phyloP scores from a whole-genome alignment of 192 early-diverging fungal species.

The Backusella tuberculispora region DNA sequence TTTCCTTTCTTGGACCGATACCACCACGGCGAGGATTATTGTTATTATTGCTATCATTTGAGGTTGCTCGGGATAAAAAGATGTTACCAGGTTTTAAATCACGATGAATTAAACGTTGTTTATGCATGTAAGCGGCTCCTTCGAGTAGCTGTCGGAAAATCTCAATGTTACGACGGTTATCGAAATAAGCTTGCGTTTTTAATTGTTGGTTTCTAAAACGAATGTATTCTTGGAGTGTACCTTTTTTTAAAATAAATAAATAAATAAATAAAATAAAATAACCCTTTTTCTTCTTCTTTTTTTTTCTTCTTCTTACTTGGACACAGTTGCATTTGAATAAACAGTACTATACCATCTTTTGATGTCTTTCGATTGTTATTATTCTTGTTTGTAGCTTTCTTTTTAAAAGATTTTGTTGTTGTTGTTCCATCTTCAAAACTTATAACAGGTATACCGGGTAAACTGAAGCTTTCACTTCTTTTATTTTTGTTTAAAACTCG shows the following conservation, averaged over 20 bases:
- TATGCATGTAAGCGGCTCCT: slow-evolving; percentile 76
- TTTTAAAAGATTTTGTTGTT: background rate
- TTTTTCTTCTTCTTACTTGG: slow-evolving; percentile 41
- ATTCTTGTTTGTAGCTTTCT: background rate
- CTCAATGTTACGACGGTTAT: slow-evolving; percentile 34
- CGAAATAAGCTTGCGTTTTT: slow-evolving; percentile 17
- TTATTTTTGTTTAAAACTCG: background rate
- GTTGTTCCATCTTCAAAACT: background rate
- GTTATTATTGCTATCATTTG: background rate
- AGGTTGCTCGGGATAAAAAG: slow-evolving; percentile 45
- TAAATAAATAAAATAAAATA: background rate
- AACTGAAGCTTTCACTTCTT: background rate
- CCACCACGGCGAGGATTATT: background rate
- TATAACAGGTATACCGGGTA: slow-evolving; percentile 8
- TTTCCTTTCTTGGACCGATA: slow-evolving; percentile 7
- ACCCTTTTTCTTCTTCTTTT: background rate
- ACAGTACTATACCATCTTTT: slow-evolving; percentile 45
- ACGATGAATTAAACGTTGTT: slow-evolving; percentile 71
- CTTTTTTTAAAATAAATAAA: slow-evolving; percentile 6
- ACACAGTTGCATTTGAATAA: slow-evolving; percentile 94
- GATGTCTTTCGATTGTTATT: background rate
- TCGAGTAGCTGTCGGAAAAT: slow-evolving; percentile 78
- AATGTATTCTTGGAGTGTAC: slow-evolving; percentile 70
- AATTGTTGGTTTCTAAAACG: slow-evolving; percentile 26
- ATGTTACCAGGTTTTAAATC: slow-evolving; percentile 77